Base-by-base conservation (phyloP, 306 rosid species). In the Vigna mungo region DNA sequence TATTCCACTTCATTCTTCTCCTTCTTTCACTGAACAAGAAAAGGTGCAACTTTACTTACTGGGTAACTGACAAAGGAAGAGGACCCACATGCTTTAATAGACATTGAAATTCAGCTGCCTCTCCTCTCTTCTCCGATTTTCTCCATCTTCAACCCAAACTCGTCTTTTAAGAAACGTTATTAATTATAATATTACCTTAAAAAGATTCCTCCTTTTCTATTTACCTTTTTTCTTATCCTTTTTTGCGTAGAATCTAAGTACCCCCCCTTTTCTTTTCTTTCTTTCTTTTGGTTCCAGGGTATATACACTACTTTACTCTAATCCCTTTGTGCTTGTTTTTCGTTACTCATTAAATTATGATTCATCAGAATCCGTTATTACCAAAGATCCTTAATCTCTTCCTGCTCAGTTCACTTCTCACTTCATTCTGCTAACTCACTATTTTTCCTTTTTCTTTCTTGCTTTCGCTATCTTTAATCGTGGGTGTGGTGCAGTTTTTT, bases 21-120 rank as follows among this genome's bases (percentile, higher is more conserved):
- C 32, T 0, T 12, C 25, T 17, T 18, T 23, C 9, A 12, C 7
- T 5, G 0, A 9, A 27, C 2, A 55, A 9, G 7, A n/a, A 72
- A 85, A 64, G 79, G 6, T 58, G 23, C 61, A 37, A 37, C 70
- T 68, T 58, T 46, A 25, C 68, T 58, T 46, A 34, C 62, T 83
- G 84, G 53, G 62, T 47, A 63, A 75, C 80, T 81, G 83, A 79
- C 81, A 78, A 63, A 67, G 82, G 53, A 32, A 64, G 49, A 64
- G 49, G 70, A 71, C 91, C 91, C 91, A 84, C 91, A 21, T 72
- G 83, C 66, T 18, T 52, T 65, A 61, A 74, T 54, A 76, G 64
- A 51, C 39, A 15, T 23, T 78, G 61, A 68, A 72, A 71, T 62
- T 47, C 58, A 76, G 47, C 79, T 53, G 12, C 59, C 1, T 49